These are phyloP conservation scores for Pseudogymnoascus sp. DNA, from an alignment of 2,329 filamentous ascomycete species.

Conservation along the genomic window DNA sequence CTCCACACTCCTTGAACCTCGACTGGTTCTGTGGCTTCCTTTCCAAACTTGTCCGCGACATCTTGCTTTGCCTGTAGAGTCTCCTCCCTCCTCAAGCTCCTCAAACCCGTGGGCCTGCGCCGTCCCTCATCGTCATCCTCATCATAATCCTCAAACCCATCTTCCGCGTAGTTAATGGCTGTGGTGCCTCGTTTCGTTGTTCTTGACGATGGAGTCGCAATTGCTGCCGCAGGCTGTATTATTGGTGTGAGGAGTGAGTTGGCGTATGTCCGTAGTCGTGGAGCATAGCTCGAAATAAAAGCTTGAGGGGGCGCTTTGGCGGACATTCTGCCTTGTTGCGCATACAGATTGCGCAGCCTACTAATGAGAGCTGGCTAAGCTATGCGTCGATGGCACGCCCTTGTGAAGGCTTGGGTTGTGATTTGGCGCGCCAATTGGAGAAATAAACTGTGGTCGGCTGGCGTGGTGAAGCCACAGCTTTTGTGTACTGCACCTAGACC, in stretches of 20 bases:
- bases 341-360: neutral
- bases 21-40: constrained; percentile 70
- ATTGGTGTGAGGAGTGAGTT: constrained; percentile 87
- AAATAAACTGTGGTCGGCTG: neutral
- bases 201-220: constrained; percentile 59
- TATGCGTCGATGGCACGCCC: neutral
- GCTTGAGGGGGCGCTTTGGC: constrained; percentile 59
- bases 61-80: constrained; percentile 53
- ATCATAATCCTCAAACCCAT: constrained; percentile 81
- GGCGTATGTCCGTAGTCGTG: constrained; percentile 79
- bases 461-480: neutral
- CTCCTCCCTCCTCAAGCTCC: constrained; percentile 74
- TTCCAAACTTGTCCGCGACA: constrained; percentile 67
- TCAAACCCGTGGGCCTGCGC: constrained; percentile 65
- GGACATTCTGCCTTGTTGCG: constrained; percentile 11
- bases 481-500: neutral
- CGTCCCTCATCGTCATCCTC: constrained; percentile 68
- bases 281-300: constrained; percentile 85
- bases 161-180: constrained; percentile 95
- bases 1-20: constrained; percentile 85
- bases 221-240: constrained; percentile 58
- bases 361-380: neutral
- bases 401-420: neutral
- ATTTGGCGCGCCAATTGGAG: neutral
- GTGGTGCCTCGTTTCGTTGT: constrained; percentile 97